These are phyloP conservation scores for Colletotrichum zoysiae DNA, from an alignment of 2,329 filamentous ascomycete species.

Conservation along the genomic window DNA sequence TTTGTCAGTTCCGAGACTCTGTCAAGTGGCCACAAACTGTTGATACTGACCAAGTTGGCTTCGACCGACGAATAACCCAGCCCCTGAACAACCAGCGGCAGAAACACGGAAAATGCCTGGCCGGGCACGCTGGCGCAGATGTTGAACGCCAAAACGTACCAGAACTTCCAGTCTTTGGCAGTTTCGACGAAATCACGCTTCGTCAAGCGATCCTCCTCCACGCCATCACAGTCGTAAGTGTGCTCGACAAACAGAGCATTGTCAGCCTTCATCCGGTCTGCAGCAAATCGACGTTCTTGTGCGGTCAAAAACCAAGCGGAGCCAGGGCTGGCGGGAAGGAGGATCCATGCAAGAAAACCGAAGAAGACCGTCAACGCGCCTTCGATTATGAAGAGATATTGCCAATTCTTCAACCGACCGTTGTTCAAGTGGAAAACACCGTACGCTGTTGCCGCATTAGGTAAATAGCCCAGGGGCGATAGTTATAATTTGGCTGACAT, in stretches of 20 bases:
- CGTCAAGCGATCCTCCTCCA: constrained; percentile 45
- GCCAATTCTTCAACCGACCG: constrained; percentile 53
- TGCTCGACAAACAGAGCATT: constrained; percentile 50
- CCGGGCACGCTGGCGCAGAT: constrained; percentile 50
- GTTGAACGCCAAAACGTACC: constrained; percentile 50
- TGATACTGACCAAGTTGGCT: constrained; percentile 45
- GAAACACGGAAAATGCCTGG: constrained; percentile 51
- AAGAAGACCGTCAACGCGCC: constrained; percentile 54
- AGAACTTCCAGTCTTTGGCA: constrained; percentile 52
- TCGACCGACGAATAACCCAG: constrained; percentile 46
- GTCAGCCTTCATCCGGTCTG: constrained; percentile 52
- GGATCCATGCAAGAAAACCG: constrained; percentile 53
- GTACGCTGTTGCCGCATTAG: constrained; percentile 47
- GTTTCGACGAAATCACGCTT: constrained; percentile 50
- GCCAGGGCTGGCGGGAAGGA: constrained; percentile 53
- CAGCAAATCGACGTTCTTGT: constrained; percentile 53
- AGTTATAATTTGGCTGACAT: neutral
- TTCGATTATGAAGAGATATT: constrained; percentile 61
- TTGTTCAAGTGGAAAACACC: constrained; percentile 55
- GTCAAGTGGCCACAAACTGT: no score
- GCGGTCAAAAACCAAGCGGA: constrained; percentile 54
- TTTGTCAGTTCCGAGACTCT: neutral
- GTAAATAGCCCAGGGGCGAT: neutral
- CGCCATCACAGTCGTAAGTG: constrained; percentile 42
- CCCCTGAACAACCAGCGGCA: constrained; percentile 51